Conservation (phyloP, 2,329 filamentous ascomycete genomes). For the Colletotrichum kahawae region DNA sequence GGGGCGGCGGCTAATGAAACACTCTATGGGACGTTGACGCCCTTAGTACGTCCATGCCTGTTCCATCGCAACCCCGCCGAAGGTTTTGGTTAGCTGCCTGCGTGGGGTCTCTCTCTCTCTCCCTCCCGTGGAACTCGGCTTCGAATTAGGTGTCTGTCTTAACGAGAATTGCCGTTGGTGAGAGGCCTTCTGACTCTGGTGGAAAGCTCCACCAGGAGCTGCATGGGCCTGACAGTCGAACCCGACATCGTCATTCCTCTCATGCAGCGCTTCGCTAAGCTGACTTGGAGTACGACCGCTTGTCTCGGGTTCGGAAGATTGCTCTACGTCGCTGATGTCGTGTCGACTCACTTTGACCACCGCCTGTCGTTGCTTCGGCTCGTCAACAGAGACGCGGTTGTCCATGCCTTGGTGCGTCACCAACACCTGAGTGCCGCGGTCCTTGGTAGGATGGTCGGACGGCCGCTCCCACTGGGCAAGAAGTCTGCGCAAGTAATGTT, state of each 20-base stretch:
- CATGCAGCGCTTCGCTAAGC: not conserved
- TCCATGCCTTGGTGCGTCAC: not conserved
- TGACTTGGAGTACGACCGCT: not conserved
- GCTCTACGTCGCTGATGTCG: not conserved
- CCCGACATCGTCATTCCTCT: no score
- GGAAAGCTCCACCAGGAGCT: no score
- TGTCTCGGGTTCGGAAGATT: not conserved
- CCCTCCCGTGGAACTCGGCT: no score
- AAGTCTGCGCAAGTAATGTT: not conserved
- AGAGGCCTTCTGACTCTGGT: no score
- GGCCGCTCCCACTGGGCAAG: not conserved
- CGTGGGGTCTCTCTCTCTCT: no score
- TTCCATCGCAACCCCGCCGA: not conserved
- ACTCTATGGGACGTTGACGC: not conserved
- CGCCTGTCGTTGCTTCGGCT: not conserved
- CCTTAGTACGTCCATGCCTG: not conserved
- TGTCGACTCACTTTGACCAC: no score
- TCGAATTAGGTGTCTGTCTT: no score
- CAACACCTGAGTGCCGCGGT: not conserved
- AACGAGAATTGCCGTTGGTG: no score
- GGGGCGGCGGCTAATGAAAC: not conserved
- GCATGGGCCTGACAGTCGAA: no score
- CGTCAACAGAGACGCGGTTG: not conserved
- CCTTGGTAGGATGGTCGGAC: not conserved
- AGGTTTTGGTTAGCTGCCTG: no score